Percentiles rank a stretch among this genome's conserved stretches.
phyloP scores from a whole-genome alignment of 352 stramenopile species.

The Globisporangium recalcitrans region DNA sequence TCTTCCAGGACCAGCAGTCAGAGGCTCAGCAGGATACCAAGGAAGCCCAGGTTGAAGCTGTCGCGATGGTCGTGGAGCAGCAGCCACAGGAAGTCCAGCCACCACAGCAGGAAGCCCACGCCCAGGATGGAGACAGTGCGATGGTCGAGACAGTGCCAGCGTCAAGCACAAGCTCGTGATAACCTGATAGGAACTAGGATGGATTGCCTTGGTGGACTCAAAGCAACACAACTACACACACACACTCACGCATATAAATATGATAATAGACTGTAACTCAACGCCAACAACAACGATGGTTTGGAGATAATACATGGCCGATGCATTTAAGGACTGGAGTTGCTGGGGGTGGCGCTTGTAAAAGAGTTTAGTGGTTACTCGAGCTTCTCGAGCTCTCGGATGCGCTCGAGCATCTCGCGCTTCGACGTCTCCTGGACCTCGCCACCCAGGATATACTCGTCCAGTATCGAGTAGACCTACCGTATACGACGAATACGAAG shows the following conservation, averaged over 20 bases:
- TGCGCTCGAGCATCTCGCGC: slow-evolving; percentile 89
- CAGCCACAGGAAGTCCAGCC: not conserved
- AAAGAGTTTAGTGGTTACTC: slow-evolving; percentile 37
- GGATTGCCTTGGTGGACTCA: not conserved
- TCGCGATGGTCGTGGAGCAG: not conserved
- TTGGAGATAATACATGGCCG: not conserved
- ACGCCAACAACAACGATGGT: not conserved
- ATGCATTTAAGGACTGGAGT: not conserved
- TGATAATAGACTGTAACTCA: not conserved
- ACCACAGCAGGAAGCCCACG: not conserved
- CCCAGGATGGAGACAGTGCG: not conserved
- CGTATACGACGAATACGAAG: not conserved
- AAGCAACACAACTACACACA: not conserved
- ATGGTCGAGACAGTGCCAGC: not conserved
- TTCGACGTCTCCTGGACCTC: slow-evolving; percentile 92
- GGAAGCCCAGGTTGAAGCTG: not conserved
- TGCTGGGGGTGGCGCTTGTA: not conserved
- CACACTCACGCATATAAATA: not conserved
- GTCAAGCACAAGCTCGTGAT: not conserved
- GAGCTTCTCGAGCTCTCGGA: slow-evolving; percentile 90
- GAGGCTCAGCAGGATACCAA: not conserved
- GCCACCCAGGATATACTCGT: slow-evolving; percentile 94
- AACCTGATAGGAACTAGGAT: not conserved
- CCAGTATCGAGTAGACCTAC: slow-evolving; percentile 91
- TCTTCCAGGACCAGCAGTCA: slow-evolving; percentile 30